phyloP scores from a whole-genome alignment of 2,329 filamentous ascomycete species.

The Chrysoporthe austroafricana region DNA sequence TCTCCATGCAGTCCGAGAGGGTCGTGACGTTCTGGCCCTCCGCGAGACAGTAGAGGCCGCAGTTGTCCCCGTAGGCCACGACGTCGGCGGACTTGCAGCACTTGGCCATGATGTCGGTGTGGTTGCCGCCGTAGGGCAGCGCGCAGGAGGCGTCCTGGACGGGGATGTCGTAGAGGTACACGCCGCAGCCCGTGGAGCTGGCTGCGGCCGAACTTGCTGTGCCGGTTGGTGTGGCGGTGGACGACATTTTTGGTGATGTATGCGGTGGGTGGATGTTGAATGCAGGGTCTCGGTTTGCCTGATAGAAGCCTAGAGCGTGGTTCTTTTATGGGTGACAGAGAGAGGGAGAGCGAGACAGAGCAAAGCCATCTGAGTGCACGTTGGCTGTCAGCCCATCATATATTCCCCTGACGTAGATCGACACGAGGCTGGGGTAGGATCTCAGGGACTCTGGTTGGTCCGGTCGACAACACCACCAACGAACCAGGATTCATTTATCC shows the following conservation, averaged over 20 bases:
- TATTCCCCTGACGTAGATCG: conserved; percentile 24
- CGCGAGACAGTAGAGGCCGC: conserved; percentile 51
- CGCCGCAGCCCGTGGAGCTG: conserved; percentile 18
- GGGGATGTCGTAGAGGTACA: conserved; percentile 47
- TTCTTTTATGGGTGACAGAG: background rate
- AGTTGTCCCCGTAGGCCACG: conserved; percentile 38
- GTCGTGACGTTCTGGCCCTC: conserved; percentile 42
- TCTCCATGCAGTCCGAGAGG: conserved; percentile 42
- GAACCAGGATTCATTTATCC: background rate
- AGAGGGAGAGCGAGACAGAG: background rate
- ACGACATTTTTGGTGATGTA: conserved; percentile 7
- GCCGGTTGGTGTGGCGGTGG: conserved; percentile 8
- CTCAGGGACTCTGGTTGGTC: conserved; percentile 10
- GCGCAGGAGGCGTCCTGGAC: conserved; percentile 50
- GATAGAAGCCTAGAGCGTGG: background rate
- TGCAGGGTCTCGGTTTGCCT: background rate
- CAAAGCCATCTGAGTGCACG: background rate
- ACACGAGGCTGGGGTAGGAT: conserved; percentile 6
- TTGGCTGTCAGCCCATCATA: conserved; percentile 11
- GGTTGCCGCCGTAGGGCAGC: conserved; percentile 43
- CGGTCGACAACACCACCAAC: conserved; percentile 1
- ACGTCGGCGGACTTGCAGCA: conserved; percentile 40
- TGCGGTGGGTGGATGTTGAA: background rate
- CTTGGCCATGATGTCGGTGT: conserved; percentile 41
- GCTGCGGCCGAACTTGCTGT: conserved; percentile 12